Evolutionary conservation across 2,329 filamentous ascomycete species (phyloP).

Genomic region (Alternaria arbusti): DNA sequence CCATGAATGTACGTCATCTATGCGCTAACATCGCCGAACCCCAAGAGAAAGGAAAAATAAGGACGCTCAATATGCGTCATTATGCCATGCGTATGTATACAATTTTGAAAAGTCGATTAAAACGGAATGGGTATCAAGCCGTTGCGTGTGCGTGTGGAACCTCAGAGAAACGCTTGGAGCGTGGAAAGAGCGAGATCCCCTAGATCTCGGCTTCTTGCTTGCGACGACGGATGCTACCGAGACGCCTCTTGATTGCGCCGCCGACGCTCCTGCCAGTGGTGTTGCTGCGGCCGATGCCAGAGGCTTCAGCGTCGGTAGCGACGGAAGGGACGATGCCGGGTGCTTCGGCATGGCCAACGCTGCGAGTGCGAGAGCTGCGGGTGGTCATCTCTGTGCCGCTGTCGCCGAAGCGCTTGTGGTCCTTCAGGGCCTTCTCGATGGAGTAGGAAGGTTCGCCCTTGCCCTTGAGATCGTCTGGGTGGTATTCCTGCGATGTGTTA

Average conservation of each 20-base stretch:
- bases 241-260: slow-evolving; percentile 54
- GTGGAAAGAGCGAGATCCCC: slow-evolving; percentile 11
- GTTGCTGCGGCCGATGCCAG: slow-evolving; percentile 41
- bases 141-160: not conserved
- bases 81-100: slow-evolving; percentile 1
- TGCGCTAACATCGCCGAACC: not conserved
- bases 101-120: not conserved
- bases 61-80: not conserved
- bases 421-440: slow-evolving; percentile 71
- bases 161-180: not conserved
- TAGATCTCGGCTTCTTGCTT: slow-evolving; percentile 36
- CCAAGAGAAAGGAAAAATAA: not conserved
- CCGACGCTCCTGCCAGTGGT: slow-evolving; percentile 47
- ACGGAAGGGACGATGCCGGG: slow-evolving; percentile 24
- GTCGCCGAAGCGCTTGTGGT: slow-evolving; percentile 57
- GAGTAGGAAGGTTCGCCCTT: slow-evolving; percentile 80
- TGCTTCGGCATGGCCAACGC: slow-evolving; percentile 43
- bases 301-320: slow-evolving; percentile 37
- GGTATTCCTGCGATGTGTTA: slow-evolving; percentile 60
- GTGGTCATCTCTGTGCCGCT: slow-evolving; percentile 54
- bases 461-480: slow-evolving; percentile 78
- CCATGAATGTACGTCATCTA: not conserved
- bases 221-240: slow-evolving; percentile 53
- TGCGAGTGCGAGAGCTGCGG: slow-evolving; percentile 44
- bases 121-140: not conserved